Evolutionary conservation across 495 filamentous ascomycete genomes (phyloP), one percentile per base, ranked within the genome.

Genomic region (Aspergillus bridgeri): DNA sequence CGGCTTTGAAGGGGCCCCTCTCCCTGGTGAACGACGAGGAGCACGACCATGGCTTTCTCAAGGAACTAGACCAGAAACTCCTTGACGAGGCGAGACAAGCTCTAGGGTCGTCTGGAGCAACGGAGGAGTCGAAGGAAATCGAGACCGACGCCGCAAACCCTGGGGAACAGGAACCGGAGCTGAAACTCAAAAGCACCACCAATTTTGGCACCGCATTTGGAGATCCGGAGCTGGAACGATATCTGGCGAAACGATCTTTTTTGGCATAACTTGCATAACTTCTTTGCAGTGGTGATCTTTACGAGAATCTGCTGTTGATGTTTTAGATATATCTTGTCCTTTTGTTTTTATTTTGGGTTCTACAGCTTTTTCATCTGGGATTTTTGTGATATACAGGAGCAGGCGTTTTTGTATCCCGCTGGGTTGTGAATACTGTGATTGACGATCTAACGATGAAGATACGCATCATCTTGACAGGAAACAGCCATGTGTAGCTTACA

Each of bases 181-280:
- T 86, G 42, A 85, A 79, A 65, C 71, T 88, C 60, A 86, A 76
- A 55, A 71, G 70, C 17, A 78, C 78, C n/a, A 82, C 71, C 48
- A 88, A 88, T 66, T 88, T 88, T 72, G 85, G 85, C 42, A 76
- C 74, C 22, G 76, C 74, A 7, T 79, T 78, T 70, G 76, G 76
- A 61, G 47, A 63, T 48, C 64, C 69, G 18, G 62, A 59, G 45
- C 58, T 47, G 24, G 59, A 66, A 45, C 22, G 48, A 46, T 24
- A 48, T 42, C 20, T 47, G 43, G 22, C 38, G 42, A 23, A 22
- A 2, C 15, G 9, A 29, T 52, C 42, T 49, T 58, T 58, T 51
- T 58, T 55, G 60, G 56, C 33, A 38, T 38, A 58, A 42, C 56
- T 6, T 59, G 56, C 33, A 38, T 38, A 58, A 42, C 56, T 6